Base-by-base conservation (phyloP, 306 rosid species). In the Corylus americana region DNA sequence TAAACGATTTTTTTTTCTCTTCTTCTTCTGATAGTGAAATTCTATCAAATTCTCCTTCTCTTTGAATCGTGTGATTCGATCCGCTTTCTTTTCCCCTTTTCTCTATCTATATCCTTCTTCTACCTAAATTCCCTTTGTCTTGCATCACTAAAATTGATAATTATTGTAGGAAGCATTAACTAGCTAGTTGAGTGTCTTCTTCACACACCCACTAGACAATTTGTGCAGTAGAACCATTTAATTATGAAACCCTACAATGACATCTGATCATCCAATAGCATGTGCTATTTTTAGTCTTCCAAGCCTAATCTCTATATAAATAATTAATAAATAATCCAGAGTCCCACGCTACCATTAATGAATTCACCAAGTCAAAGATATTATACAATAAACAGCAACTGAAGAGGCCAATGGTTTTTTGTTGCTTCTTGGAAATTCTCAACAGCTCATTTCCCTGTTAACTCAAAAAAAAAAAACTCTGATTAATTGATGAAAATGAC, bases 361-460 rank as follows among this genome's bases (percentile, higher is more conserved):
- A 70, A 71, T 81, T 70, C 75, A 3, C 59, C 53, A 64, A 77
- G 47, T 70, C 82, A 66, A 79, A 75, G 79, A 78, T 48, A 85
- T 63, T 31, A 14, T 63, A 63, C 4, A 55, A 48, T 61, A 66
- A 73, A 74, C 74, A 73, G 18, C 29, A 66, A 63, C 7, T 49
- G 75, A 74, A 72, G 49, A 48, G 74, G 44, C 44, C 16, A 62
- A 49, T 78, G 72, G 70, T 78, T 75, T 77, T 59, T 25, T 74
- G 79, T 75, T 75, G 74, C 75, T 81, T 58, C 80, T 76, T 81
- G 72, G 79, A 79, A 79, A 77, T 75, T 81, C 83, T 42, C 74
- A 42, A 69, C 58, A 79, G 72, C 59, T 78, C 78, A 73, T 59
- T 84, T 73, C 74, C 73, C 39, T 44, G 72, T 74, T 57, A 77